Evolutionary conservation across 208 protist species (phyloP).

Genomic region (Leishmania aethiopica): DNA sequence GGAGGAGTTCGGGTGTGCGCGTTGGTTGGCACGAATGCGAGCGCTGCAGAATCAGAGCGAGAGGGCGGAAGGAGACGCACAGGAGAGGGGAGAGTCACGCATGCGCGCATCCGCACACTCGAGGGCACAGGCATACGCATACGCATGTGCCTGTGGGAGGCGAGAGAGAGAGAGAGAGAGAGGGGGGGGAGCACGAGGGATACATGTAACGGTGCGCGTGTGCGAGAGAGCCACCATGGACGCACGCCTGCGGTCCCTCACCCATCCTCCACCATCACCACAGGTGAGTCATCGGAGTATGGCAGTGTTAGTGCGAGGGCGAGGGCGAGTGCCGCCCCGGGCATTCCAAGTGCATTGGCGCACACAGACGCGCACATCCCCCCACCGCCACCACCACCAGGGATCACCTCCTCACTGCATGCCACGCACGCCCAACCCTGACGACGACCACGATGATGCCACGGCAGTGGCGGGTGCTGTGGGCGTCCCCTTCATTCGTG

Average conservation of each 20-base stretch:
- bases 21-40: neutral
- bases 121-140: neutral
- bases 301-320: neutral
- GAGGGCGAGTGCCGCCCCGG: neutral
- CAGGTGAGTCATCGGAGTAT: neutral
- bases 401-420: neutral
- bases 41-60: neutral
- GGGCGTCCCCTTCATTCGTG: neutral
- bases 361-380: neutral
- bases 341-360: neutral
- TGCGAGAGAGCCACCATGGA: too few relatives aligned
- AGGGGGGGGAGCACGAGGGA: neutral
- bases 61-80: neutral
- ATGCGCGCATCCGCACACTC: neutral
- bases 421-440: neutral
- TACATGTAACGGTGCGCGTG: neutral
- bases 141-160: neutral
- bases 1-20: neutral
- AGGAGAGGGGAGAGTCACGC: neutral
- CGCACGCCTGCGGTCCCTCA: neutral
- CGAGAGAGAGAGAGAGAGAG: neutral
- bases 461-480: neutral
- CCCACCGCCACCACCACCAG: neutral
- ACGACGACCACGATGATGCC: neutral
- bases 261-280: neutral